Base-by-base conservation (phyloP, 2,329 filamentous ascomycete species). In the Microdochium bolleyi region DNA sequence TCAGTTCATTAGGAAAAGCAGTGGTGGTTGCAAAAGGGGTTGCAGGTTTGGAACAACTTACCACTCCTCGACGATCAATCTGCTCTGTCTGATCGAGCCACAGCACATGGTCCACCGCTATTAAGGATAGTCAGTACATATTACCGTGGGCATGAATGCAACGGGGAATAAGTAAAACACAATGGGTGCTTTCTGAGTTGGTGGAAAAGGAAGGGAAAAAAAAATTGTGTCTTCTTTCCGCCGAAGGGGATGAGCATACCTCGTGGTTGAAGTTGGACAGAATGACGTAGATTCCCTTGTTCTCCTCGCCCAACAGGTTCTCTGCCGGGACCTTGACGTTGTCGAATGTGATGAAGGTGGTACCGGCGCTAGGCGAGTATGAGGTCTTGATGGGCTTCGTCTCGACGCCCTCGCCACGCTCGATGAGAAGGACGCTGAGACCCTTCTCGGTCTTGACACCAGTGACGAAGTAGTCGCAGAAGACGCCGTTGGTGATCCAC, bases 241-340 rank as follows among this genome's bases (percentile, higher is more conserved):
- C n/a, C 5, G 27, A 30, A 5, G 5, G 5, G 27, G 27, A 11
- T 30, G 27, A 30, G 27, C 27, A 30, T 30, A 30, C 27, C 27
- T 19, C 88, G 71, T 94, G 88, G 76, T 94, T 94, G 74, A 95
- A 95, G 73, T 95, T 95, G 71, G 80, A 83, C 64, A 94, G 73
- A 64, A 95, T 89, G 27, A 94, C 88, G 56, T 85, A 80, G 64
- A 95, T 92, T 7, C 90, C 90, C 73, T 92, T 88, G 75, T 94
- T 83, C 71, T 95, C 89, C 64, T 88, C 75, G 56, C 90, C 90
- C 5, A 95, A 74, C 16, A 95, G 73, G 68, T 94, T 85, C 64
- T 84, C 80, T 0, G 83, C 85, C 0, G 90, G 89, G 0, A 95
- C 89, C 73, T 90, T 91, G 68, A 92, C 89, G 59, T 94, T 88